phyloP scores from a whole-genome alignment of 2,329 filamentous ascomycete species.

The Epichloe sylvatica region DNA sequence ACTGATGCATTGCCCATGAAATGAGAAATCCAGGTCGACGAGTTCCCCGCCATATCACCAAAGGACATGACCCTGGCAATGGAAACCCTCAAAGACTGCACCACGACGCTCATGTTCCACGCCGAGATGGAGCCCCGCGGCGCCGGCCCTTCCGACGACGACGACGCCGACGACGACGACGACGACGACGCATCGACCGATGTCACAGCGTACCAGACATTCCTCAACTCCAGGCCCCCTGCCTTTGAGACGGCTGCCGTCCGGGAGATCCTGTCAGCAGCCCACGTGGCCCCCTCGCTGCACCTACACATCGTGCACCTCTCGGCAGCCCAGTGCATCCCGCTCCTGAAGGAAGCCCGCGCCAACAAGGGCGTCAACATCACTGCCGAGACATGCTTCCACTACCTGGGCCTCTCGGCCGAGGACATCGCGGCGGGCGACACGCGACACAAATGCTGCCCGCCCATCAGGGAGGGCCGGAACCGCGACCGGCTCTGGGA shows the following conservation, averaged over 20 bases:
- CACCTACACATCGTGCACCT: conserved; percentile 90
- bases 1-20: neutral
- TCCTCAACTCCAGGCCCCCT: conserved; percentile 79
- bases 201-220: conserved; percentile 70
- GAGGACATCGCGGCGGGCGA: conserved; percentile 75
- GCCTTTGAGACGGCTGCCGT: conserved; percentile 86
- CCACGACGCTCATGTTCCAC: conserved; percentile 96
- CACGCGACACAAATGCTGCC: conserved; percentile 89
- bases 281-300: conserved; percentile 64
- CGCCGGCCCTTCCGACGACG: conserved; percentile 34
- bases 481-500: conserved; percentile 84
- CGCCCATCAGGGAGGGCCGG: conserved; percentile 65
- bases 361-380: conserved; percentile 59
- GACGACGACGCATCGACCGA: conserved; percentile 20
- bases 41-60: conserved; percentile 84
- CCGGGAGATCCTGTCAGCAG: conserved; percentile 69
- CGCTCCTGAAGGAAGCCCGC: conserved; percentile 61
- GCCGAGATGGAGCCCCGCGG: conserved; percentile 96
- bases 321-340: conserved; percentile 78
- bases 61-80: conserved; percentile 69
- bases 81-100: conserved; percentile 60
- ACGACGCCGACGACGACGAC: neutral
- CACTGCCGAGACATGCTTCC: conserved; percentile 90
- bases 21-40: conserved; percentile 54
- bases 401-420: conserved; percentile 74